Conservation (phyloP, 2,329 filamentous ascomycete genomes). For the Cryphonectria parasitica region DNA sequence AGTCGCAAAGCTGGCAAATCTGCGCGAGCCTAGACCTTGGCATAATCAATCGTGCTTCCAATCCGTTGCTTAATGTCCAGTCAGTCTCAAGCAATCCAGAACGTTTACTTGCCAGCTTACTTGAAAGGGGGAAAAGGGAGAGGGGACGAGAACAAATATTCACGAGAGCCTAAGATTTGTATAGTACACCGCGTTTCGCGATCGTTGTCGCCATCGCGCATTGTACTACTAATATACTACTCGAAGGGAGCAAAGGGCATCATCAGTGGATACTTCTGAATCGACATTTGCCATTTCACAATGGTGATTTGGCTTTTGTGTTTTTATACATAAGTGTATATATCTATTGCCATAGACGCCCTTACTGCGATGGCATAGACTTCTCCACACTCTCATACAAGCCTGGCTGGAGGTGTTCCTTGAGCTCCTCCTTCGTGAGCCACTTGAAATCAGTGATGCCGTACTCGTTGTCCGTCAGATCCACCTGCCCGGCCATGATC, state of each 20-base stretch:
- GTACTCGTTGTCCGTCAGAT: conserved; percentile 72
- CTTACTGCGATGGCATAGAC: conserved; percentile 62
- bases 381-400: conserved; percentile 80
- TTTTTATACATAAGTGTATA: conserved; percentile 14
- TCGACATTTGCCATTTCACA: conserved; percentile 7
- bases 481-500: conserved; percentile 95
- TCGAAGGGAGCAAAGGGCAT: not conserved
- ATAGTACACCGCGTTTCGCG: not conserved
- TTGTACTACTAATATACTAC: not conserved
- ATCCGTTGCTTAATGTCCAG: not conserved
- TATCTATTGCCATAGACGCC: not conserved
- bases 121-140: not conserved
- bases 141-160: no score
- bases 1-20: not conserved
- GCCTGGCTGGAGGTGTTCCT: conserved; percentile 63
- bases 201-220: not conserved
- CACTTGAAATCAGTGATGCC: conserved; percentile 86
- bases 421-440: conserved; percentile 87
- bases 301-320: conserved; percentile 11
- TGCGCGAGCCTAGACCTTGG: not conserved
- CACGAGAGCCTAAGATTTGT: no score
- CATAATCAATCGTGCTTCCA: not conserved
- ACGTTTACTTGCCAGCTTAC: not conserved
- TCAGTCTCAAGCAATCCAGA: no score
- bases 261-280: not conserved